Conservation (phyloP, 331 rosid genomes). For the Quercus lobata region DNA sequence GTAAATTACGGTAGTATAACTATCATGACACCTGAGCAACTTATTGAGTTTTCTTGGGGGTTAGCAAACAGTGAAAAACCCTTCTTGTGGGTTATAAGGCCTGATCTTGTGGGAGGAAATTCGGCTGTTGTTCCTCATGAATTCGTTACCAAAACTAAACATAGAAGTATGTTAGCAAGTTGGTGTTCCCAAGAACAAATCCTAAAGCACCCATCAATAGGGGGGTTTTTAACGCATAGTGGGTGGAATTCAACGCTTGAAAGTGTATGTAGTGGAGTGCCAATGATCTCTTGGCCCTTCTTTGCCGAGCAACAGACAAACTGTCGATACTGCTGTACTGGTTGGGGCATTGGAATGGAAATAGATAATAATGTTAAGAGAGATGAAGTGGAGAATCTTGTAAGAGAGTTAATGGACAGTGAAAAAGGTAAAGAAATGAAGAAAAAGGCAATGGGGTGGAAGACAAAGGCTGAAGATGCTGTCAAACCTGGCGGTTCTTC, state of each 20-base stretch:
- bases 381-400: not conserved
- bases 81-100: slow-evolving; percentile 4
- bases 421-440: slow-evolving; percentile 8
- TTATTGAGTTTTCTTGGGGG: no score
- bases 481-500: not conserved
- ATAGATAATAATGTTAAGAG: not conserved
- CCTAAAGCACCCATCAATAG: no score
- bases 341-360: slow-evolving; percentile 5
- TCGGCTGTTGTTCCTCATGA: not conserved
- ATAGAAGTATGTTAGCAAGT: not conserved
- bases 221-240: no score
- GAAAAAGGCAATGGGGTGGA: not conserved
- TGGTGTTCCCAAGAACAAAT: no score
- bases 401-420: not conserved
- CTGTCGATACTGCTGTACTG: not conserved
- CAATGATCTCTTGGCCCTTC: not conserved
- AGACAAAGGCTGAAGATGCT: slow-evolving; percentile 1
- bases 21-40: no score
- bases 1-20: no score
- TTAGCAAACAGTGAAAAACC: not conserved
- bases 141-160: not conserved
- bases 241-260: no score
- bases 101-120: not conserved
- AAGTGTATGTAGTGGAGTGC: no score
- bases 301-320: slow-evolving; percentile 8